phyloP scores from a whole-genome alignment of 768 basidiomycete species.

The Suillus bovinus region DNA sequence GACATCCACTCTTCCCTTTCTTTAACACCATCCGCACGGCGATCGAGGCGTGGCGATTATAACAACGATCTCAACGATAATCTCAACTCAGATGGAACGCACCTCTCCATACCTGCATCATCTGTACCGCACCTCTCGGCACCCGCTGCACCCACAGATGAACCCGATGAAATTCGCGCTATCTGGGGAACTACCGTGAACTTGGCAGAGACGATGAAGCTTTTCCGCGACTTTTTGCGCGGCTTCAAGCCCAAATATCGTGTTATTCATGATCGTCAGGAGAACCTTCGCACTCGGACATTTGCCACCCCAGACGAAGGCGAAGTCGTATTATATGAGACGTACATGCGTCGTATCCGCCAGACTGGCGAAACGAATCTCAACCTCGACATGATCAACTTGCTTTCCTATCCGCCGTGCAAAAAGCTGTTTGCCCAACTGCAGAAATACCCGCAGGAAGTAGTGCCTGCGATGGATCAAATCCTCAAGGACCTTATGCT shows the following conservation, averaged over 20 bases:
- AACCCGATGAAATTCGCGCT: slow-evolving; percentile 83
- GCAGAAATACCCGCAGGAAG: slow-evolving; percentile 93
- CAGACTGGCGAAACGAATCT: slow-evolving; percentile 91
- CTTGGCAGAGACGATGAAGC: slow-evolving; percentile 85
- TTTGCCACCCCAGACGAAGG: slow-evolving; percentile 65
- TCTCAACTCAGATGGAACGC: slow-evolving; percentile 58
- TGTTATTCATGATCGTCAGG: slow-evolving; percentile 64
- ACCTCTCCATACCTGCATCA: slow-evolving; percentile 58
- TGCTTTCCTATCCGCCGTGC: slow-evolving; percentile 82
- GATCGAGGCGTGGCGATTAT: slow-evolving; percentile 36
- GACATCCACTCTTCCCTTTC: slow-evolving; percentile 87
- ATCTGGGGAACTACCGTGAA: slow-evolving; percentile 99
- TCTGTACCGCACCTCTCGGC: slow-evolving; percentile 60
- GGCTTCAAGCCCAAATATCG: slow-evolving; percentile 95
- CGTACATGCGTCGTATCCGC: slow-evolving; percentile 82
- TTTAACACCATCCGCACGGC: slow-evolving; percentile 51
- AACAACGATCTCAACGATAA: slow-evolving; percentile 40
- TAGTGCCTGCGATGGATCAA: slow-evolving; percentile 97
- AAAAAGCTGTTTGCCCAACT: slow-evolving; percentile 85
- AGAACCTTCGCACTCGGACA: slow-evolving; percentile 49
- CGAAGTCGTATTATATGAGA: slow-evolving; percentile 73
- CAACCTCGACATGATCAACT: slow-evolving; percentile 86
- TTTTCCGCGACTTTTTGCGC: slow-evolving; percentile 85
- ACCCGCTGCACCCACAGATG: slow-evolving; percentile 60
- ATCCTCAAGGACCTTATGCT: slow-evolving; percentile 92